Conservation (phyloP, 1,139 yeast species). For the Yamadazyma atmosphaerica region DNA sequence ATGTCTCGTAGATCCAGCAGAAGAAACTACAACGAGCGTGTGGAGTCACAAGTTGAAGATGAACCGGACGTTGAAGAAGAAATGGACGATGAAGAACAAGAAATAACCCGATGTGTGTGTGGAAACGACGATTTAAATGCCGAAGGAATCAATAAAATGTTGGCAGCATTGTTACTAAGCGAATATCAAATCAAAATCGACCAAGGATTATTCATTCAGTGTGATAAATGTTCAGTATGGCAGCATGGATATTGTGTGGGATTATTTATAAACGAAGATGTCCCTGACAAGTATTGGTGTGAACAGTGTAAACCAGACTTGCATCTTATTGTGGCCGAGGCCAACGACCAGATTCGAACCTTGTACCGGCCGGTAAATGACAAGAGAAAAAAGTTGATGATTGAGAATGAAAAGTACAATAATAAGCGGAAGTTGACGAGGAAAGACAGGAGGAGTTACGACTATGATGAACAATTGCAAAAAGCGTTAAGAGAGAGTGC, state of each 20-base stretch:
- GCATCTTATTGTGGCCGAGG: conserved; percentile 52
- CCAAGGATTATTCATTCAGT: conserved; percentile 79
- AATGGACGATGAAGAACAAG: conserved; percentile 54
- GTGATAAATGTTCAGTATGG: conserved; percentile 94
- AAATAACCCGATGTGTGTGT: conserved; percentile 88
- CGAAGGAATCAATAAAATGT: conserved; percentile 34
- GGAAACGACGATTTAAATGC: conserved; percentile 67
- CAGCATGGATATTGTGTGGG: conserved; percentile 98
- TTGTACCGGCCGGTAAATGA: conserved; percentile 51
- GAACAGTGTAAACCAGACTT: conserved; percentile 84
- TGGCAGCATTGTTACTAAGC: conserved; percentile 43
- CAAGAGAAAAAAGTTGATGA: conserved; percentile 45
- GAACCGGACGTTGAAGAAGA: conserved; percentile 19
- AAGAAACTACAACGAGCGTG: conserved; percentile 14
- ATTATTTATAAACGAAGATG: conserved; percentile 64
- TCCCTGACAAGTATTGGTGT: conserved; percentile 93
- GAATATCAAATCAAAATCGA: conserved; percentile 67
- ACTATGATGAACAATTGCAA: conserved; percentile 66
- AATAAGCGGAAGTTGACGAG: conserved; percentile 21
- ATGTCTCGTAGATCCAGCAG: conserved; percentile 17
- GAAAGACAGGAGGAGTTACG: conserved; percentile 41
- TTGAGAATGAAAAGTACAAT: conserved; percentile 54
- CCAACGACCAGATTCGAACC: conserved; percentile 37
- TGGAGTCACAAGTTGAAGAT: conserved; percentile 7
- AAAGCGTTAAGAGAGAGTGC: conserved; percentile 74